Percentiles rank a stretch among this genome's conserved stretches.
phyloP scores from a whole-genome alignment of 2,329 filamentous ascomycete species.

The Colletotrichum sp. region DNA sequence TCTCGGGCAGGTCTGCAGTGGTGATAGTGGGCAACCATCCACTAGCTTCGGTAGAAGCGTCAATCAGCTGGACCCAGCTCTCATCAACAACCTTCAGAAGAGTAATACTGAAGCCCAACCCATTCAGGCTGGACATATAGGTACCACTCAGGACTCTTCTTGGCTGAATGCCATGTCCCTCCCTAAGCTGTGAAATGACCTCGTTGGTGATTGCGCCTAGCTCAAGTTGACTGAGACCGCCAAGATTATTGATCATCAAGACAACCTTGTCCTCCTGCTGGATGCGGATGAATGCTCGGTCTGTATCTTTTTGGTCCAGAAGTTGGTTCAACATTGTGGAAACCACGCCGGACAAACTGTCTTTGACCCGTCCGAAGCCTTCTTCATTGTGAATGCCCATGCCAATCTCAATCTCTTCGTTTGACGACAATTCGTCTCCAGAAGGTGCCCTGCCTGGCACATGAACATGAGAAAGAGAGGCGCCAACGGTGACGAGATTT shows the following conservation, averaged over 20 bases:
- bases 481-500: slow-evolving; percentile 57
- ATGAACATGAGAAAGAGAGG: slow-evolving; percentile 56
- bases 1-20: background rate
- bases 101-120: background rate
- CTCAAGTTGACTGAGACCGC: background rate
- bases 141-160: background rate
- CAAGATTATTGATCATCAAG: background rate
- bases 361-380: slow-evolving; percentile 54
- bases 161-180: background rate
- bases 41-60: background rate
- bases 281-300: background rate
- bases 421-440: slow-evolving; percentile 19
- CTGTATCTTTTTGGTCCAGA: background rate
- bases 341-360: slow-evolving; percentile 34
- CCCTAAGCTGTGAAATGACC: background rate
- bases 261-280: background rate
- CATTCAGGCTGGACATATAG: background rate
- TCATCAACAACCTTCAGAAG: background rate
- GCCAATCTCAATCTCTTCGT: slow-evolving; percentile 69
- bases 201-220: background rate
- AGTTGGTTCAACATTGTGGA: background rate
- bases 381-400: slow-evolving; percentile 77
- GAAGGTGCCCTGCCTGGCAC: background rate
- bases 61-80: background rate
- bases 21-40: background rate